A percentile compares a stretch with the other conserved stretches of the same genome.
These are phyloP conservation scores for Neofusicoccum laricinum DNA, from an alignment of 2,329 filamentous ascomycete species.

Conservation along the genomic window DNA sequence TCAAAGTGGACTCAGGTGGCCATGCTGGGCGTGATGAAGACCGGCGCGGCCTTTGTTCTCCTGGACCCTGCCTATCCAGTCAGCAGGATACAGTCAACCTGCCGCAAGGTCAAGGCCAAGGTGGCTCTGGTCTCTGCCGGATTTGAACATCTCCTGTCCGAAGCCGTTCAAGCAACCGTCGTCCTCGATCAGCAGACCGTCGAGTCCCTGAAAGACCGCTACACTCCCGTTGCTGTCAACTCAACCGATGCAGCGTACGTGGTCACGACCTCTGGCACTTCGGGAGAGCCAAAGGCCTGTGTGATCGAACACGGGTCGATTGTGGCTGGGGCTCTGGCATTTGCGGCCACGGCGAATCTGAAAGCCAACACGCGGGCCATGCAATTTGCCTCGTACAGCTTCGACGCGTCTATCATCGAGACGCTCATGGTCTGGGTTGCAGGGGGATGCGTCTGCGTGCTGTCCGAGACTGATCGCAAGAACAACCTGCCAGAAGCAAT, in stretches of 20 bases:
- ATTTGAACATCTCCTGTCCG: neutral
- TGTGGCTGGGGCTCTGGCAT: conserved; percentile 25
- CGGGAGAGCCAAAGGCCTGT: conserved; percentile 31
- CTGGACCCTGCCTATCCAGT: conserved; percentile 23
- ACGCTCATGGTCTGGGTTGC: conserved; percentile 30
- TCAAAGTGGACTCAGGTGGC: conserved; percentile 30
- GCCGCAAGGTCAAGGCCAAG: conserved; percentile 28
- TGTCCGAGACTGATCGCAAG: conserved; percentile 46
- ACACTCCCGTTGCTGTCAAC: neutral
- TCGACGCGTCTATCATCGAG: conserved; percentile 33
- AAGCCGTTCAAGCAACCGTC: neutral
- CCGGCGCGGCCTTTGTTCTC: conserved; percentile 24
- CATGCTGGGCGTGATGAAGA: conserved; percentile 37
- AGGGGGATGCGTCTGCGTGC: conserved; percentile 40
- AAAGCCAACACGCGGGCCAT: conserved; percentile 13
- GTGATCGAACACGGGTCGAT: conserved; percentile 28
- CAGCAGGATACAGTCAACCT: conserved; percentile 7
- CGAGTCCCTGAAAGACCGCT: too few species aligned
- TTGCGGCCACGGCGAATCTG: conserved; percentile 14
- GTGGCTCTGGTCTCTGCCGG: conserved; percentile 28
- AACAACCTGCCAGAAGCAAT: conserved; percentile 36
- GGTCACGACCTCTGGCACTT: conserved; percentile 37
- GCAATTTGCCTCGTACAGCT: conserved; percentile 23
- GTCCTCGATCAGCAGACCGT: neutral
- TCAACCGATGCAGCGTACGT: conserved; percentile 16